These are phyloP conservation scores for Hypholoma fasciculare DNA, from an alignment of 768 basidiomycete species.

Conservation along the genomic window DNA sequence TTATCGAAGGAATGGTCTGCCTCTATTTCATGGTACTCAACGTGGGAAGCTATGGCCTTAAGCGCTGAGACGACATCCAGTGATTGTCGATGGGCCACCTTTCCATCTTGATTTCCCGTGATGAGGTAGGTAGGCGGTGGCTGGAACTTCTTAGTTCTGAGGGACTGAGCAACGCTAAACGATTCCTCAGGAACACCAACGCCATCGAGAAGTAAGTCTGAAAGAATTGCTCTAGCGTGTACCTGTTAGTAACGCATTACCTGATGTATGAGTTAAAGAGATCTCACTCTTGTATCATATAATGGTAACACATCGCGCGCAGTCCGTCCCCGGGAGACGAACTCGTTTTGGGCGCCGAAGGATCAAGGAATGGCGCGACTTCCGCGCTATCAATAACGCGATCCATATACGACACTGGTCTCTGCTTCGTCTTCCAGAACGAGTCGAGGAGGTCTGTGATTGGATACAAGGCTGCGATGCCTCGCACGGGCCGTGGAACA, in stretches of 20 bases:
- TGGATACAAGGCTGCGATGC: conserved; percentile 36
- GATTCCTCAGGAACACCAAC: conserved; percentile 28
- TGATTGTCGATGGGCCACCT: conserved; percentile 33
- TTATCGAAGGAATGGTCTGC: conserved; percentile 37
- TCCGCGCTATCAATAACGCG: conserved; percentile 29
- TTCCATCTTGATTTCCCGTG: conserved; percentile 35
- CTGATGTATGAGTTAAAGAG: conserved; percentile 3
- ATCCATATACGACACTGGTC: conserved; percentile 33
- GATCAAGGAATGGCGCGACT: conserved; percentile 30
- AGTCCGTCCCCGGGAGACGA: conserved; percentile 23
- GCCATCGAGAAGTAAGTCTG: conserved; percentile 28
- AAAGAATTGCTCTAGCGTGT: conserved; percentile 26
- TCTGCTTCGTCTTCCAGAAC: conserved; percentile 37
- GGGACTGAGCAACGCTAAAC: conserved; percentile 28
- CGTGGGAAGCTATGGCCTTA: conserved; percentile 18
- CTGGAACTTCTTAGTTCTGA: conserved; percentile 23
- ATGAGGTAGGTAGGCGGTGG: conserved; percentile 33
- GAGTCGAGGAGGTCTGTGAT: conserved; percentile 35
- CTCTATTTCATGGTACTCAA: conserved; percentile 33
- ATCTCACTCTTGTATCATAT: conserved; percentile 43
- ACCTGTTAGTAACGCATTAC: neutral
- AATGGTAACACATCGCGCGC: conserved; percentile 34
- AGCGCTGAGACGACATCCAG: conserved; percentile 31
- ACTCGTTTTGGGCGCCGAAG: conserved; percentile 22
- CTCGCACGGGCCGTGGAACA: conserved; percentile 25